These are phyloP conservation scores for Eimeria acervulina DNA, from an alignment of 169 alveolate species.

Conservation along the genomic window DNA sequence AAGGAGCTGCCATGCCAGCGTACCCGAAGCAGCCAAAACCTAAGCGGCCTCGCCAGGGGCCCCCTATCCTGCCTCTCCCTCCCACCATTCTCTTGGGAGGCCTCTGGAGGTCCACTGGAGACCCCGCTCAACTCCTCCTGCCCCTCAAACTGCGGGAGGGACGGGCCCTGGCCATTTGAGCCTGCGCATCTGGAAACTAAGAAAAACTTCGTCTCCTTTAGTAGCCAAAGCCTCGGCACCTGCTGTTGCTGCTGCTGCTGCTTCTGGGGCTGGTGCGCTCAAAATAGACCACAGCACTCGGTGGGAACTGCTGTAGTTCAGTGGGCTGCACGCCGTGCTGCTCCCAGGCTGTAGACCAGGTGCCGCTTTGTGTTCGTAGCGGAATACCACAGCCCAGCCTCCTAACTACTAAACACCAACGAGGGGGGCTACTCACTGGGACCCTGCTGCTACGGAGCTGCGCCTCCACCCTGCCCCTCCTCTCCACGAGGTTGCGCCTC, in stretches of 20 bases:
- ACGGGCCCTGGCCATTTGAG: conserved; percentile 22
- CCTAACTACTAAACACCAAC: not conserved
- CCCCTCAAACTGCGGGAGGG: conserved; percentile 64
- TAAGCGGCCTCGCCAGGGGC: not conserved
- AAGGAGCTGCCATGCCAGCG: conserved; percentile 1
- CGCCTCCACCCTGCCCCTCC: not conserved
- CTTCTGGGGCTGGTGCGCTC: not conserved
- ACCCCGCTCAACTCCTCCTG: not conserved
- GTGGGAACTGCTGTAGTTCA: not conserved
- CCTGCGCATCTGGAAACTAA: not conserved
- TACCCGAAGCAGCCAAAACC: not conserved
- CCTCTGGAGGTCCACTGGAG: not conserved
- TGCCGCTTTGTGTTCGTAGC: not conserved
- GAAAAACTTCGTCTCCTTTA: not conserved
- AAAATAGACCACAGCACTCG: not conserved
- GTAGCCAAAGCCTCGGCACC: not conserved
- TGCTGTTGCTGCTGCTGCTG: conserved; percentile 6
- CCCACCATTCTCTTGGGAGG: not conserved
- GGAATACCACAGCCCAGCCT: not conserved
- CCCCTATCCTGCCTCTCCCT: not conserved
- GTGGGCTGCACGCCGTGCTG: not conserved
- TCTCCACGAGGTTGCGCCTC: not conserved
- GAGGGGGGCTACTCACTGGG: not conserved
- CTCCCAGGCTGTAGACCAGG: not conserved
- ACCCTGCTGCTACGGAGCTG: not conserved